Evolutionary conservation across 2,329 filamentous ascomycete species (phyloP), one percentile per base, ranked within the genome.

Genomic region (Ophiostoma populinum): DNA sequence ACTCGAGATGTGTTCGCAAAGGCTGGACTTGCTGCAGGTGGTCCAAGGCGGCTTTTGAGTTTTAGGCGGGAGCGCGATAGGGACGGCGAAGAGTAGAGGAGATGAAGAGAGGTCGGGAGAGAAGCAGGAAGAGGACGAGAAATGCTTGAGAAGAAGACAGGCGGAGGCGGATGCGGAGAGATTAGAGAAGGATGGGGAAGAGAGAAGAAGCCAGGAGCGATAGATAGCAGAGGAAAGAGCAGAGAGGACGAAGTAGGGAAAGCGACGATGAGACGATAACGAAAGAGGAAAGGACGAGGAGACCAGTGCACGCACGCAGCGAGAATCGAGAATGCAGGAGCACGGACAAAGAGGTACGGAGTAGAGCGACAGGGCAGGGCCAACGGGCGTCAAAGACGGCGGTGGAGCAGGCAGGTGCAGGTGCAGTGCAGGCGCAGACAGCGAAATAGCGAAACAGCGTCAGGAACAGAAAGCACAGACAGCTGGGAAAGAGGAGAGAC

Each of bases 61-160:
- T n/a, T n/a, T n/a, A n/a, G n/a, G n/a, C n/a, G n/a, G n/a, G n/a
- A n/a, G n/a, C n/a, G n/a, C n/a, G n/a, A n/a, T 34, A 39, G 29
- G 39, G 41, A 26, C 25, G 37, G 39, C 28, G 40, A 46, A 41
- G 28, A 47, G 49, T 46, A 47, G 48, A 46, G 45, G 47, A 50
- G 47, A 47, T 48, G 47, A 46, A 47, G 50, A 49, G 48, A 49
- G 49, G 50, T 19, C 24, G 48, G 44, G 45, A 44, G 24, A 26
- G 28, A 24, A 26, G 32, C 32, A 28, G 17, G 33, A 22, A 30
- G 24, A 15, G 18, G 20, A 19, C 15, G 11, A 12, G 30, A n/a
- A n/a, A n/a, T n/a, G n/a, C n/a, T n/a, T n/a, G n/a, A n/a, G n/a
- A n/a, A n/a, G n/a, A n/a, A n/a, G n/a, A n/a, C n/a, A 16, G 7